Percentiles rank a stretch among this genome's conserved stretches.
Evolutionary conservation across 139 green algal species (phyloP).

Genomic region (Volvox africanus): DNA sequence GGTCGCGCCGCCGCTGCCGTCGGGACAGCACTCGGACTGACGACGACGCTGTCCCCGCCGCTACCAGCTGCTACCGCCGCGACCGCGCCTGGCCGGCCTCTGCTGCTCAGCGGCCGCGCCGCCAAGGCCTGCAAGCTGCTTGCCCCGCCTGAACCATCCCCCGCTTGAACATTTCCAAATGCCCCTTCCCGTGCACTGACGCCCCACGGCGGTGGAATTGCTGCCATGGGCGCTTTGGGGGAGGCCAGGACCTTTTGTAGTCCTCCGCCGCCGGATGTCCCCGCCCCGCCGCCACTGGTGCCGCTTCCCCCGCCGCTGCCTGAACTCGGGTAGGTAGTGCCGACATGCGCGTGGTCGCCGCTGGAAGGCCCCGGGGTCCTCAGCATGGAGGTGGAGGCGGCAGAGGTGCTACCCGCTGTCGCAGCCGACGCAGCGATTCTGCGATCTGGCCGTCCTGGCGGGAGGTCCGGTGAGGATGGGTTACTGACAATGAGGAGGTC

Average conservation of each 20-base stretch:
- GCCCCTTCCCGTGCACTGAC: slow-evolving; percentile 34
- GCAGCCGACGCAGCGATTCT: background rate
- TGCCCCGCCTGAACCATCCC: background rate
- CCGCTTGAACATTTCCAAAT: background rate
- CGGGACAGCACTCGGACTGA: background rate
- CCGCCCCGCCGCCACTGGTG: too few relatives aligned
- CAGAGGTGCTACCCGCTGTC: background rate
- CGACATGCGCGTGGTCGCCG: background rate
- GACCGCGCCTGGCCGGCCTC: background rate
- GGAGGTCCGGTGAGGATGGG: slow-evolving; percentile 31
- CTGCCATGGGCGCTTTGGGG: background rate
- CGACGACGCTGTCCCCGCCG: background rate
- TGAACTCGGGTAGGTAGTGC: background rate
- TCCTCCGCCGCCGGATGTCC: too few relatives aligned
- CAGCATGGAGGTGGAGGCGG: background rate
- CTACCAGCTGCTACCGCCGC: background rate
- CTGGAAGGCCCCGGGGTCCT: background rate
- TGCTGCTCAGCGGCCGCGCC: slow-evolving; percentile 38
- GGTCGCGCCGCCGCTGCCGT: background rate
- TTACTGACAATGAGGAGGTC: background rate
- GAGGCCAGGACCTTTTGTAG: background rate
- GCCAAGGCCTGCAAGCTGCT: slow-evolving; percentile 36
- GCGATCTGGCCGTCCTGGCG: background rate
- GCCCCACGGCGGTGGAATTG: slow-evolving; percentile 30
- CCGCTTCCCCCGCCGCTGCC: background rate